A percentile compares a stretch with the other conserved stretches of the same genome.
Conservation (phyloP, 2,329 filamentous ascomycete species). For the Tolypocladium endophyticum region DNA sequence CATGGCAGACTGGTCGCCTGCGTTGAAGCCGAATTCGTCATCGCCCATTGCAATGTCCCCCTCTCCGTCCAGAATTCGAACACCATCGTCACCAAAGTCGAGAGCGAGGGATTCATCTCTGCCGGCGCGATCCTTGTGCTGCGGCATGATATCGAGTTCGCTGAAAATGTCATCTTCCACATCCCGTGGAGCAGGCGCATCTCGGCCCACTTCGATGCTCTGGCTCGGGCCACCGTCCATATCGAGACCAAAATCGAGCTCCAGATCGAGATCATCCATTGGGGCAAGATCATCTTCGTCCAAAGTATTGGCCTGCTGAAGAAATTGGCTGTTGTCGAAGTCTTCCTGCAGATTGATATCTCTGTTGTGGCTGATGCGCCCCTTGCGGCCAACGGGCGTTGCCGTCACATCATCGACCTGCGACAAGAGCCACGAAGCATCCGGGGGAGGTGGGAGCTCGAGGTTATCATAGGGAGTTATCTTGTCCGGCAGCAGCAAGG, state of each 20-base stretch:
- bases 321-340: slow-evolving; percentile 67
- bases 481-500: slow-evolving; percentile 80
- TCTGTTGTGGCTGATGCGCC: slow-evolving; percentile 46
- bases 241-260: slow-evolving; percentile 65
- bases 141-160: slow-evolving; percentile 48
- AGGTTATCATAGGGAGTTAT: slow-evolving; percentile 84
- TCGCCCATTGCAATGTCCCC: slow-evolving; percentile 52
- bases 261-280: slow-evolving; percentile 58
- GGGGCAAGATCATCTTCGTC: slow-evolving; percentile 48
- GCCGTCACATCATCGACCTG: slow-evolving; percentile 55
- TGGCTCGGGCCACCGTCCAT: slow-evolving; percentile 55
- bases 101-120: slow-evolving; percentile 45
- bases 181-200: slow-evolving; percentile 58
- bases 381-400: slow-evolving; percentile 43
- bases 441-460: slow-evolving; percentile 70
- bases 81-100: slow-evolving; percentile 40
- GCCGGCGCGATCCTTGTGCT: slow-evolving; percentile 45
- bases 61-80: slow-evolving; percentile 53
- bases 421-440: slow-evolving; percentile 74
- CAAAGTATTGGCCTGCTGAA: slow-evolving; percentile 53
- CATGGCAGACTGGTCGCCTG: slow-evolving; percentile 48
- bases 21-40: slow-evolving; percentile 55
- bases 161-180: slow-evolving; percentile 61
- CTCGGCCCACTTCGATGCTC: slow-evolving; percentile 84
- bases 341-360: slow-evolving; percentile 62